Evolutionary conservation across 2,329 filamentous ascomycete species (phyloP).

Genomic region (Aspergillus fischeri): DNA sequence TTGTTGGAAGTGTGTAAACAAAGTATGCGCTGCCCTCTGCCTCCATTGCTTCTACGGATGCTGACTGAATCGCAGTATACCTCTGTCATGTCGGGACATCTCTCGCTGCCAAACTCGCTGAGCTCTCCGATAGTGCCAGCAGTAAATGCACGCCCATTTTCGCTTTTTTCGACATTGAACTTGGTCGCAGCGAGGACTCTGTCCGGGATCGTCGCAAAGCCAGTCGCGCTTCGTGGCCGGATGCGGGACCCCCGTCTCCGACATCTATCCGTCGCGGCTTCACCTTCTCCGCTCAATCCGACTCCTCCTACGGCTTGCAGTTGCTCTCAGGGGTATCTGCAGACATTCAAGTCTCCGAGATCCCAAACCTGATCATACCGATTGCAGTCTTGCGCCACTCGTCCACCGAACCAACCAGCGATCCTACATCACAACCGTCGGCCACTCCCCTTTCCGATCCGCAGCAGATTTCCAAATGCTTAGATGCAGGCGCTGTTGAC

Average conservation of each 20-base stretch:
- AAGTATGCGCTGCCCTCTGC: slow-evolving; percentile 38
- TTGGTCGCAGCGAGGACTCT: slow-evolving; percentile 32
- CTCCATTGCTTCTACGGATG: slow-evolving; percentile 10
- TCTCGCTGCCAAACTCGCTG: slow-evolving; percentile 50
- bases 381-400: slow-evolving; percentile 43
- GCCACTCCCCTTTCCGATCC: slow-evolving; percentile 44
- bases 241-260: slow-evolving; percentile 28
- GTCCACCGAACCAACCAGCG: slow-evolving; percentile 12
- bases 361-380: slow-evolving; percentile 47
- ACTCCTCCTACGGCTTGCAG: slow-evolving; percentile 47
- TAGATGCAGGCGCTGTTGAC: slow-evolving; percentile 83
- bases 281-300: slow-evolving; percentile 41
- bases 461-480: slow-evolving; percentile 62
- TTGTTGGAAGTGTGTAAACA: slow-evolving; percentile 51
- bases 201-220: slow-evolving; percentile 28
- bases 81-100: slow-evolving; percentile 51
- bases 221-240: slow-evolving; percentile 27
- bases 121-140: slow-evolving; percentile 46
- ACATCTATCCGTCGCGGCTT: slow-evolving; percentile 33
- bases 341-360: slow-evolving; percentile 48
- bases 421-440: slow-evolving; percentile 15
- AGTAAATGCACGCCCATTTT: slow-evolving; percentile 51
- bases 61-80: slow-evolving; percentile 42
- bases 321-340: slow-evolving; percentile 46
- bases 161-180: slow-evolving; percentile 52